These are phyloP conservation scores for Ustilago lituana DNA, from an alignment of 1,284 basidiomycete genomes.

Conservation along the genomic window DNA sequence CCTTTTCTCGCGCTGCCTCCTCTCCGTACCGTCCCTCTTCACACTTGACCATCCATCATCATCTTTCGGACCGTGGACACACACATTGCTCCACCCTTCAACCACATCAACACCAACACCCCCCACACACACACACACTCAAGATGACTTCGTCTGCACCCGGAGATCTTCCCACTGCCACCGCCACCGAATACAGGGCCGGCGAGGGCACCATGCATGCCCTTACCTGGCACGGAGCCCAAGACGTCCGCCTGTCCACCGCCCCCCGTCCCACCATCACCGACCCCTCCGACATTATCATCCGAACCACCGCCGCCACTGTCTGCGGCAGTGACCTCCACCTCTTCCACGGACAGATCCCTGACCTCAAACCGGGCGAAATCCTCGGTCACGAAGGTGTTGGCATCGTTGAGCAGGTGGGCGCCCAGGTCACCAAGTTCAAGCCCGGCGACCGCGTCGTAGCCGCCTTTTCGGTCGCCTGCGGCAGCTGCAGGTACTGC, in stretches of 20 bases:
- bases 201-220: slow-evolving; percentile 68
- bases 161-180: slow-evolving; percentile 23
- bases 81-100: too few relatives aligned
- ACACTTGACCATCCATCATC: too few relatives aligned
- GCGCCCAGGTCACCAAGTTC: slow-evolving; percentile 42
- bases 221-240: slow-evolving; percentile 76
- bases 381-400: slow-evolving; percentile 67
- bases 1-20: too few relatives aligned
- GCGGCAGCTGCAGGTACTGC: slow-evolving; percentile 79
- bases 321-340: slow-evolving; percentile 72
- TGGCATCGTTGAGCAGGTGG: slow-evolving; percentile 57
- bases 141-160: not conserved
- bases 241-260: slow-evolving; percentile 67
- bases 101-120: too few relatives aligned
- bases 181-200: slow-evolving; percentile 30
- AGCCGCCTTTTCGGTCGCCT: slow-evolving; percentile 80
- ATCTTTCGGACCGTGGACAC: too few relatives aligned
- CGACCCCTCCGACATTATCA: slow-evolving; percentile 75
- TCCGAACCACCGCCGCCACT: slow-evolving; percentile 77
- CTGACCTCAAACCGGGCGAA: slow-evolving; percentile 77
- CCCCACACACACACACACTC: too few relatives aligned
- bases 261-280: slow-evolving; percentile 75
- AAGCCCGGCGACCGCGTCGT: slow-evolving; percentile 67
- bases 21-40: too few relatives aligned
- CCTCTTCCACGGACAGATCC: slow-evolving; percentile 69